Evolutionary conservation across 176 grass and related monocot genomes (phyloP).

Genomic region (Hsuehochloa calcarea): DNA sequence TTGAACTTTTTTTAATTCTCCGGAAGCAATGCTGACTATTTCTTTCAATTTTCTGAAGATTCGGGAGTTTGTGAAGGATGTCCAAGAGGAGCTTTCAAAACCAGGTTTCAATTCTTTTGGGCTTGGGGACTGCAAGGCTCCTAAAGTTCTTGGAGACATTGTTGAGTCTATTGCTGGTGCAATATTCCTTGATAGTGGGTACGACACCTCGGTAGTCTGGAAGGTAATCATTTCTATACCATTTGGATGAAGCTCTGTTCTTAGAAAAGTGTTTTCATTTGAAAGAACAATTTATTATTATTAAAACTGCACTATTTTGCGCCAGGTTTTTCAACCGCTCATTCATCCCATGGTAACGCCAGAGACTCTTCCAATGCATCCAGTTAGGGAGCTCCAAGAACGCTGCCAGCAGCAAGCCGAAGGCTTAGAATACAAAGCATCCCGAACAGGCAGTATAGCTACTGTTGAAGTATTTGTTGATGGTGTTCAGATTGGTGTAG

Average conservation of each 20-base stretch:
- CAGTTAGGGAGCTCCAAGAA: slow-evolving; percentile 97
- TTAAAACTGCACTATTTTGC: not conserved
- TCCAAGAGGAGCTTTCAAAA: slow-evolving; percentile 76
- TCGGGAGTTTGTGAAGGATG: slow-evolving; percentile 97
- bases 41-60: slow-evolving; percentile 57
- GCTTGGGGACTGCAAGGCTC: slow-evolving; percentile 94
- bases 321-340: slow-evolving; percentile 80
- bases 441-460: slow-evolving; percentile 67
- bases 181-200: slow-evolving; percentile 81
- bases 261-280: not conserved
- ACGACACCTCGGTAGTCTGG: slow-evolving; percentile 73
- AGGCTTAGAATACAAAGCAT: slow-evolving; percentile 91
- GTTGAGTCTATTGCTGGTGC: slow-evolving; percentile 93
- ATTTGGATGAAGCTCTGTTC: not conserved
- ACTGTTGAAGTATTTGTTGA: slow-evolving; percentile 93
- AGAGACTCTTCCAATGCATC: slow-evolving; percentile 94
- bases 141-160: slow-evolving; percentile 96
- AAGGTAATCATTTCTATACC: slow-evolving; percentile 50
- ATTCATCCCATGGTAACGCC: slow-evolving; percentile 86
- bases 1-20: slow-evolving; percentile 19
- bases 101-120: slow-evolving; percentile 96
- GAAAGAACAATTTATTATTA: not conserved
- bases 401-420: slow-evolving; percentile 98
- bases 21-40: slow-evolving; percentile 30
- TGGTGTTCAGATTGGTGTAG: slow-evolving; percentile 88